A percentile compares a stretch with the other conserved stretches of the same genome.
phyloP scores from a whole-genome alignment of 148 eudicot genomes.

The Persicaria maculosa region DNA sequence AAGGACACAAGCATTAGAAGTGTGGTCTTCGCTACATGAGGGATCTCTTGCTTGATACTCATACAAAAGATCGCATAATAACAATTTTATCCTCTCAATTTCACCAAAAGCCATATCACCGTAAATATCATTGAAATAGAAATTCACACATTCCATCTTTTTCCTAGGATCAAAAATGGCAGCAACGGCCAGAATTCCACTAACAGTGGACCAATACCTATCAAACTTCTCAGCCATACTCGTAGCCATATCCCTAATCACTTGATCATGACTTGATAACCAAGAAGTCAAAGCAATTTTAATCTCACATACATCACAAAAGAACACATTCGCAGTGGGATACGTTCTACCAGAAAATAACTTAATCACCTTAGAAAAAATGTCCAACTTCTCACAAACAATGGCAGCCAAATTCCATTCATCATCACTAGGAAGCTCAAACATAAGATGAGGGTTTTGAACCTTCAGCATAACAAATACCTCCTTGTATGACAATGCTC shows the following conservation, averaged over 20 bases:
- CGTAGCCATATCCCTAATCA: not conserved
- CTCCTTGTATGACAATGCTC: constrained; percentile 12
- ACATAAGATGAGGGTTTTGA: not conserved
- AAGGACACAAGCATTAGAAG: not conserved
- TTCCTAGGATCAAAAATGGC: constrained; percentile 15
- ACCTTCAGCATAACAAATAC: constrained; percentile 11
- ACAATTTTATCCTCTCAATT: not conserved
- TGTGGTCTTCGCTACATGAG: not conserved
- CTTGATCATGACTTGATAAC: not conserved
- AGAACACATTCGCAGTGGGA: constrained; percentile 8
- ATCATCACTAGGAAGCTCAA: constrained; percentile 1
- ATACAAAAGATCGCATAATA: not conserved
- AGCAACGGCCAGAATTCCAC: constrained; percentile 3
- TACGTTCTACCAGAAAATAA: constrained; percentile 4
- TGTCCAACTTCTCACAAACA: constrained; percentile 15
- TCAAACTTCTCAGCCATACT: constrained; percentile 12
- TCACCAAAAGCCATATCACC: not conserved
- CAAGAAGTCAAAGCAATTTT: not conserved
- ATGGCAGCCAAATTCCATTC: constrained; percentile 12
- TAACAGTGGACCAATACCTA: constrained; percentile 11
- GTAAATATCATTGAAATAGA: constrained; percentile 1
- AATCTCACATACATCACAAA: constrained; percentile 1
- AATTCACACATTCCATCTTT: constrained; percentile 12
- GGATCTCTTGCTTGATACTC: constrained; percentile 7
- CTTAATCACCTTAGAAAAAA: constrained; percentile 1